Percentiles rank a stretch among this genome's conserved stretches.
Conservation (phyloP, 2,329 filamentous ascomycete genomes). For the Aspergillus sp. region DNA sequence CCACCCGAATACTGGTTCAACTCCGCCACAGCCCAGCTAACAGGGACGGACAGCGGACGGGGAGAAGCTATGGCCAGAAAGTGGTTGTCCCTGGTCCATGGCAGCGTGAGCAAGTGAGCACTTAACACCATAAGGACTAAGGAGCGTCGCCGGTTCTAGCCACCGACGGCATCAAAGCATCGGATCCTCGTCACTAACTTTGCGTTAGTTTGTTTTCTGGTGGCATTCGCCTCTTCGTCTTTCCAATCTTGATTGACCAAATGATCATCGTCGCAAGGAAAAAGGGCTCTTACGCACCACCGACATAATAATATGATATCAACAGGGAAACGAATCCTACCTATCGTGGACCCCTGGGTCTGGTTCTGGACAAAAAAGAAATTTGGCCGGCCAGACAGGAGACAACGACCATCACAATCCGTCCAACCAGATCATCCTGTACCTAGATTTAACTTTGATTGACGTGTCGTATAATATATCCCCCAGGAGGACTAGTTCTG, state of each 20-base stretch:
- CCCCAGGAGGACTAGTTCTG: neutral
- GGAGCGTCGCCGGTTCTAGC: too few species aligned
- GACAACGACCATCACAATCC: neutral
- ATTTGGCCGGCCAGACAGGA: neutral
- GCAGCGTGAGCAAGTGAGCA: neutral
- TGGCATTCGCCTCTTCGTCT: neutral
- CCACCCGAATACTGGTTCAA: neutral
- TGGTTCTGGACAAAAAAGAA: neutral
- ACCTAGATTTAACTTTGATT: constrained; percentile 2
- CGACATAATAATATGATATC: neutral
- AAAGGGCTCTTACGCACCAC: neutral
- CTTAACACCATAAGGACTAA: too few species aligned
- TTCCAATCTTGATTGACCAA: neutral
- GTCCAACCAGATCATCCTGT: neutral
- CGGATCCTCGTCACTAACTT: neutral
- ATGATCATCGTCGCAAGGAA: neutral
- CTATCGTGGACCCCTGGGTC: neutral
- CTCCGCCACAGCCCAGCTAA: neutral
- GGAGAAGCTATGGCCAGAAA: constrained; percentile 30
- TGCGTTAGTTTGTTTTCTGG: neutral
- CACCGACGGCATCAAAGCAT: neutral
- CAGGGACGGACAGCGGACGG: neutral
- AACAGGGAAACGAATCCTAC: constrained; percentile 1
- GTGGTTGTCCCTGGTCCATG: constrained; percentile 16
- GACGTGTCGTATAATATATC: neutral